Conservation (phyloP, 331 rosid species). For the Rhamnella rubrinervis region DNA sequence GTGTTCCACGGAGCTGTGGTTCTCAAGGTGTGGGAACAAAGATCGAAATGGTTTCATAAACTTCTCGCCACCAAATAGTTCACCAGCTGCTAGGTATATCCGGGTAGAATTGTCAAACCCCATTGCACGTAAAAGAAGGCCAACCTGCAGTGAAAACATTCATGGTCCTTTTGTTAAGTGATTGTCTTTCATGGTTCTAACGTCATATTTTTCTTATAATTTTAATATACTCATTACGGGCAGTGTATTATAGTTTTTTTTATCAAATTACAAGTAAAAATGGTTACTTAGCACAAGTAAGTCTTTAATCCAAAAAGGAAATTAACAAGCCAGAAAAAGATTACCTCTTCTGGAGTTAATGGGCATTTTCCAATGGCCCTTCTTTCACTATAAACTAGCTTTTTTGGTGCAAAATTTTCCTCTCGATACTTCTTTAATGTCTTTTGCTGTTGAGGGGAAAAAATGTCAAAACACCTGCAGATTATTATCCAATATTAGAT, state of each 20-base stretch:
- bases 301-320: slow-evolving; percentile 3
- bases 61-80: slow-evolving; percentile 87
- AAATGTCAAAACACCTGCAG: slow-evolving; percentile 82
- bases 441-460: slow-evolving; percentile 65
- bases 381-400: slow-evolving; percentile 73
- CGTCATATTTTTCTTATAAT: neutral
- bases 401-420: slow-evolving; percentile 88
- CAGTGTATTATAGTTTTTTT: neutral
- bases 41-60: slow-evolving; percentile 83
- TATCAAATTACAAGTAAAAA: neutral
- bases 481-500: slow-evolving; percentile 21
- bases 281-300: neutral
- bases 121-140: slow-evolving; percentile 54
- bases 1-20: slow-evolving; percentile 75
- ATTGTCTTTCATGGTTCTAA: neutral
- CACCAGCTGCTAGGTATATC: slow-evolving; percentile 67
- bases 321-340: slow-evolving; percentile 6
- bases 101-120: slow-evolving; percentile 56
- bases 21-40: slow-evolving; percentile 77
- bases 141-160: slow-evolving; percentile 38
- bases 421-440: slow-evolving; percentile 71
- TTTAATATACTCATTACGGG: slow-evolving; percentile 2
- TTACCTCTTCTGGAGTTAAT: slow-evolving; percentile 99
- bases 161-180: neutral
- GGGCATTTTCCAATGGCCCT: slow-evolving; percentile 99